Conservation (phyloP, 2,329 filamentous ascomycete species). For the Hypoxylon sp. region DNA sequence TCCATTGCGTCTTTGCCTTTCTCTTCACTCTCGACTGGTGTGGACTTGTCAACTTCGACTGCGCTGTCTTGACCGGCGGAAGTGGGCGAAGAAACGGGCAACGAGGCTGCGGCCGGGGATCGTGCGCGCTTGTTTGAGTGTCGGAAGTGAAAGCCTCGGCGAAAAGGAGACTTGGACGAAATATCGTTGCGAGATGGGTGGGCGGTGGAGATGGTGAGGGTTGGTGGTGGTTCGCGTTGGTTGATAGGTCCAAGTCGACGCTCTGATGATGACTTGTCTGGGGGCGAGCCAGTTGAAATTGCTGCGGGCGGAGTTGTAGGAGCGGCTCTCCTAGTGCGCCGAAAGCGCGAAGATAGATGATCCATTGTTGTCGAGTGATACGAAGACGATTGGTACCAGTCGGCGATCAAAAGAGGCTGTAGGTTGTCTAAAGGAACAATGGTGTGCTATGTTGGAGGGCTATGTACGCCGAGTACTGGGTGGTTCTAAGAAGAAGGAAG, state of each 20-base stretch:
- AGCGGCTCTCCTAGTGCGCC: slow-evolving; percentile 47
- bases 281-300: slow-evolving; percentile 34
- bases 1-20: slow-evolving; percentile 54
- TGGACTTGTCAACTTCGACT: slow-evolving; percentile 46
- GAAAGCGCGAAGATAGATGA: slow-evolving; percentile 51
- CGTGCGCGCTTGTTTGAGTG: slow-evolving; percentile 65
- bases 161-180: slow-evolving; percentile 58
- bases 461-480: slow-evolving; percentile 5
- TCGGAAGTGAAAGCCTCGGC: slow-evolving; percentile 61
- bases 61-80: slow-evolving; percentile 58
- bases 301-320: slow-evolving; percentile 31
- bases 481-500: slow-evolving; percentile 2
- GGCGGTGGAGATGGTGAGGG: slow-evolving; percentile 51
- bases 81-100: slow-evolving; percentile 47
- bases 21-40: slow-evolving; percentile 40
- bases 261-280: slow-evolving; percentile 38
- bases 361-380: slow-evolving; percentile 45
- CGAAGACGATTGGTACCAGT: neutral
- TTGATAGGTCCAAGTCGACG: slow-evolving; percentile 22
- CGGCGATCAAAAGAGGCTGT: neutral
- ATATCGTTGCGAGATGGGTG: slow-evolving; percentile 45
- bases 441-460: slow-evolving; percentile 4
- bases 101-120: slow-evolving; percentile 55
- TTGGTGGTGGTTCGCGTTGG: slow-evolving; percentile 41
- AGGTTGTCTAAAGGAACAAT: neutral